These are phyloP conservation scores for Apophysomyces elegans DNA, from an alignment of 371 early-diverging fungal genomes.

Conservation along the genomic window DNA sequence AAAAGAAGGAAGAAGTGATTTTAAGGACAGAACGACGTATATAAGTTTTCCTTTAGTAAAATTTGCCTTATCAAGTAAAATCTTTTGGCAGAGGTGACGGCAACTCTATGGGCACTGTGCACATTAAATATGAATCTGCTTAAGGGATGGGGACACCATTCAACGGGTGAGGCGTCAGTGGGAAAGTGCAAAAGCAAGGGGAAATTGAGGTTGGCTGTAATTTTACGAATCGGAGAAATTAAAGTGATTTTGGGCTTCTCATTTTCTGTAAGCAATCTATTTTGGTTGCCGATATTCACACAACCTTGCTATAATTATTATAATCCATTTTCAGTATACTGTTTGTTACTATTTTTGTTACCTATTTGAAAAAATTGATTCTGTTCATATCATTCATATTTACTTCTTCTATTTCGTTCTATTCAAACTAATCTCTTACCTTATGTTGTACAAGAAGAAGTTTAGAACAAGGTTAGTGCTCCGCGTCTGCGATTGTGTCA, in stretches of 20 bases:
- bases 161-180: no score
- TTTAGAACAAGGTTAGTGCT: slow-evolving; percentile 4
- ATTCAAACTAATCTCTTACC: background rate
- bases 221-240: background rate
- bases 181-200: no score
- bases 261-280: background rate
- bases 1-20: background rate
- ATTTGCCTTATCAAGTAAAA: background rate
- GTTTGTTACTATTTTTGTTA: background rate
- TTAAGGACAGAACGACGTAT: background rate
- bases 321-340: background rate
- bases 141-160: no score
- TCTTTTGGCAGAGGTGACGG: background rate
- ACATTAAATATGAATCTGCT: no score
- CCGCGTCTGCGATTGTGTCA: slow-evolving; percentile 7
- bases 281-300: background rate
- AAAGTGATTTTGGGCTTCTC: background rate
- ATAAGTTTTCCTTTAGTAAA: background rate
- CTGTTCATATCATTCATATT: background rate
- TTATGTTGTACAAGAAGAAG: slow-evolving; percentile 2
- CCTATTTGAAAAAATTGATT: background rate
- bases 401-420: background rate
- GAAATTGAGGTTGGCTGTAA: no score
- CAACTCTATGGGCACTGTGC: no score
- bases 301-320: background rate